Percentiles rank a stretch among this genome's conserved stretches.
Evolutionary conservation across 192 early-diverging fungal genomes (phyloP).

Genomic region (Gaertneriomyces semiglobifer): DNA sequence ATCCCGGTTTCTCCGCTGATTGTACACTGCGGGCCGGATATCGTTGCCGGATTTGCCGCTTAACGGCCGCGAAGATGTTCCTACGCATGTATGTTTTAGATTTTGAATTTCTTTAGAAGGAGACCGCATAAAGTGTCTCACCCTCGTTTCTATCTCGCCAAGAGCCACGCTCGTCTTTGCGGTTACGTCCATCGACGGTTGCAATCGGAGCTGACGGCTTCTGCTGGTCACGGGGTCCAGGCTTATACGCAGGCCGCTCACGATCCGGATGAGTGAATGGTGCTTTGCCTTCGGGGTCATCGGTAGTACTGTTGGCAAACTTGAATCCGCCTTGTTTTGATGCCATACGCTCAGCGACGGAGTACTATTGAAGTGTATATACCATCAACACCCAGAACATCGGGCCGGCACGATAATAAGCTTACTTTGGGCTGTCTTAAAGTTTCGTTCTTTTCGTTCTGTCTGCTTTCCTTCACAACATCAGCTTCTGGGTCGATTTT

Average conservation of each 20-base stretch:
- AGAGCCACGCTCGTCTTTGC: conserved; percentile 10
- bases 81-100: neutral
- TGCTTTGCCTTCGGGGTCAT: neutral
- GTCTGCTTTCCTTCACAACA: conserved; percentile 2
- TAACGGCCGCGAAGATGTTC: neutral
- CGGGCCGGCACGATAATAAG: neutral
- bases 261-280: neutral
- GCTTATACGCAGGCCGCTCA: neutral
- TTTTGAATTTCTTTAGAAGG: neutral
- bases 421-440: neutral
- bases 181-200: neutral
- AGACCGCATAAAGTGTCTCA: neutral
- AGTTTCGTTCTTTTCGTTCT: neutral
- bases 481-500: neutral
- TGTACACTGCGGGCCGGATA: neutral
- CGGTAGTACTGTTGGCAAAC: neutral
- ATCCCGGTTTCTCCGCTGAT: conserved; percentile 8
- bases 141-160: conserved; percentile 23
- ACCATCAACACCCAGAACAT: conserved; percentile 7
- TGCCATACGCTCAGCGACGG: conserved; percentile 27
- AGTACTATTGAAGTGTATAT: conserved; percentile 12
- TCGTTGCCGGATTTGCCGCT: conserved; percentile 9
- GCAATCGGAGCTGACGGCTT: neutral
- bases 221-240: neutral
- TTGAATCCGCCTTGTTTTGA: neutral